Conservation (phyloP, 495 filamentous ascomycete species). For the Hypoxylon rickii region DNA sequence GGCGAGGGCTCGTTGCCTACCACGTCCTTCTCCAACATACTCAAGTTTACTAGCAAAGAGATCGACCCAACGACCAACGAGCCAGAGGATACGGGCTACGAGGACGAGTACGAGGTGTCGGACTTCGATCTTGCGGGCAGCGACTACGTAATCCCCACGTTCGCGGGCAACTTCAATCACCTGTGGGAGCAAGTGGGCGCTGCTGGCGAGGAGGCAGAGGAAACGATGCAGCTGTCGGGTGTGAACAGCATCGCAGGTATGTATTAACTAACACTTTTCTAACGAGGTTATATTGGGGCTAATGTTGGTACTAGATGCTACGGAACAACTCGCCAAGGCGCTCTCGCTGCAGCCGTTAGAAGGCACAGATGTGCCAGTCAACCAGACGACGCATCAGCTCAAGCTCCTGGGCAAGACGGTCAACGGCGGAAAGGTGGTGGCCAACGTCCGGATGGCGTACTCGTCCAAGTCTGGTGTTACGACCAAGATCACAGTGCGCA, state of each 20-base stretch:
- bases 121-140: slow-evolving; percentile 90
- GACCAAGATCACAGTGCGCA: slow-evolving; percentile 86
- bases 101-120: slow-evolving; percentile 96
- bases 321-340: slow-evolving; percentile 82
- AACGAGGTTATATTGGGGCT: no score
- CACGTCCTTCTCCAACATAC: slow-evolving; percentile 83
- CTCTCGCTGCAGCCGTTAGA: slow-evolving; percentile 93
- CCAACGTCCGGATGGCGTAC: slow-evolving; percentile 89
- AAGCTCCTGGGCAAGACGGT: slow-evolving; percentile 97
- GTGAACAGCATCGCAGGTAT: slow-evolving; percentile 92
- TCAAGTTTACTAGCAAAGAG: slow-evolving; percentile 97
- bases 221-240: slow-evolving; percentile 87
- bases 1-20: slow-evolving; percentile 73
- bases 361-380: slow-evolving; percentile 87
- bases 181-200: slow-evolving; percentile 96
- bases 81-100: slow-evolving; percentile 89
- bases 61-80: slow-evolving; percentile 94
- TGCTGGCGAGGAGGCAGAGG: slow-evolving; percentile 83
- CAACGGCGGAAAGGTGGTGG: slow-evolving; percentile 84
- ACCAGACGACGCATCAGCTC: slow-evolving; percentile 86
- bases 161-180: slow-evolving; percentile 92
- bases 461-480: slow-evolving; percentile 90
- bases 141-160: slow-evolving; percentile 92
- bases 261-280: no score
- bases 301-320: slow-evolving; percentile 86